Conservation (phyloP, 805 yeast genomes). For the Cyberlindnera sargentensis region DNA sequence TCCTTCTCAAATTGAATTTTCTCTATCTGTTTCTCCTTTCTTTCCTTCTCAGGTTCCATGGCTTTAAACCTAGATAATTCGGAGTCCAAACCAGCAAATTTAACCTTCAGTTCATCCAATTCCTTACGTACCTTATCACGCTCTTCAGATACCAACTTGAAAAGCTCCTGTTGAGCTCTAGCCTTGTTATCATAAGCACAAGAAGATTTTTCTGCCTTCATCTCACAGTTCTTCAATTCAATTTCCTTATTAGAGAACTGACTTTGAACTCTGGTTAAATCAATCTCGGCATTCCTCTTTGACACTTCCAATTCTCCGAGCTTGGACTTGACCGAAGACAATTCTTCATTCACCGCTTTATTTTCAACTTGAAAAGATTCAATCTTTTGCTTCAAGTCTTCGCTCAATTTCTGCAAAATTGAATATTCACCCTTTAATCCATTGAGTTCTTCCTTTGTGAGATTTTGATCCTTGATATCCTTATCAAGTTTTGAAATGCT, state of each 20-base stretch:
- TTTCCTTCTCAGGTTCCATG: conserved; percentile 2
- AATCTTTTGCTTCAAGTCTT: conserved; percentile 1
- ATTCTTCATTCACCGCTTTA: background rate
- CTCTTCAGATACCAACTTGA: conserved; percentile 24
- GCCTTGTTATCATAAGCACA: conserved; percentile 29
- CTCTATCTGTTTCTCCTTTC: conserved; percentile 16
- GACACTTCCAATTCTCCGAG: background rate
- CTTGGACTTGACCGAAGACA: background rate
- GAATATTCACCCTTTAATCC: conserved; percentile 3
- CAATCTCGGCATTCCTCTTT: background rate
- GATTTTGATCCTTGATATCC: conserved; percentile 15
- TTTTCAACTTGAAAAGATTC: background rate
- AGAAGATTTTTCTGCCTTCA: conserved; percentile 14
- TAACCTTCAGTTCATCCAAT: conserved; percentile 11
- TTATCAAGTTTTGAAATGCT: conserved; percentile 10
- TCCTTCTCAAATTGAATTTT: background rate
- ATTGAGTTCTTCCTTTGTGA: conserved; percentile 2
- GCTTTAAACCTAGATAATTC: conserved; percentile 2
- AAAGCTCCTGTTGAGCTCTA: conserved; percentile 28
- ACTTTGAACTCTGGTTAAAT: background rate
- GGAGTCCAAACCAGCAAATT: conserved; percentile 13
- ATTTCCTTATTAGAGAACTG: background rate
- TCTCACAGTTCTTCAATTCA: conserved; percentile 8
- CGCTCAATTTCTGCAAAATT: conserved; percentile 1
- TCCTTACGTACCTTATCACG: conserved; percentile 25